phyloP scores from a whole-genome alignment of 2,329 filamentous ascomycete species.

The Nemania diffusa region DNA sequence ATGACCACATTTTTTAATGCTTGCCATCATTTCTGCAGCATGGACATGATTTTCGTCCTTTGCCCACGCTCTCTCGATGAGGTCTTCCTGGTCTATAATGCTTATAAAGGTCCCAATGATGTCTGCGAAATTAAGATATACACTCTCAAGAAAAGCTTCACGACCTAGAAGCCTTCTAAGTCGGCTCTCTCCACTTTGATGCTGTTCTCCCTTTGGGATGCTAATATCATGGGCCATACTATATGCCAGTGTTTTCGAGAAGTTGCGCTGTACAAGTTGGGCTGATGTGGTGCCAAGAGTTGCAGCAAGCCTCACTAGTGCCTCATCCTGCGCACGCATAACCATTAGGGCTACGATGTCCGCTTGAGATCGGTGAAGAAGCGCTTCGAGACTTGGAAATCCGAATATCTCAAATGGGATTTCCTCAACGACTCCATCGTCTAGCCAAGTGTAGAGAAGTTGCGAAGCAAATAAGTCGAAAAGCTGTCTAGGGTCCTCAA shows the following conservation, averaged over 20 bases:
- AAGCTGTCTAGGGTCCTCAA: slow-evolving; percentile 74
- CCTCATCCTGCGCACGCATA: slow-evolving; percentile 79
- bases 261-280: slow-evolving; percentile 73
- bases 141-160: slow-evolving; percentile 69
- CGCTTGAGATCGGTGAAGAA: slow-evolving; percentile 76
- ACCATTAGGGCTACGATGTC: slow-evolving; percentile 84
- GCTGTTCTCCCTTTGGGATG: slow-evolving; percentile 52
- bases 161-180: slow-evolving; percentile 76
- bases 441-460: slow-evolving; percentile 90
- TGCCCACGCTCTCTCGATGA: slow-evolving; percentile 73
- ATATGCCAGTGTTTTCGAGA: slow-evolving; percentile 84
- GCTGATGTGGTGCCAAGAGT: slow-evolving; percentile 64
- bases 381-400: slow-evolving; percentile 73
- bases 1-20: slow-evolving; percentile 75
- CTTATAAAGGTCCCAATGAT: slow-evolving; percentile 82
- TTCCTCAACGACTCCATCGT: slow-evolving; percentile 70
- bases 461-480: slow-evolving; percentile 90
- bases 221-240: slow-evolving; percentile 80
- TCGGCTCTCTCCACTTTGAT: slow-evolving; percentile 69
- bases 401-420: slow-evolving; percentile 90
- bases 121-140: slow-evolving; percentile 77
- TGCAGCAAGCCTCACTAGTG: slow-evolving; percentile 68
- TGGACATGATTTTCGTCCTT: slow-evolving; percentile 67
- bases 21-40: slow-evolving; percentile 71
- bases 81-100: slow-evolving; percentile 80